Base-by-base conservation (phyloP, 2,329 filamentous ascomycete genomes). In the Aschersonia sp. region DNA sequence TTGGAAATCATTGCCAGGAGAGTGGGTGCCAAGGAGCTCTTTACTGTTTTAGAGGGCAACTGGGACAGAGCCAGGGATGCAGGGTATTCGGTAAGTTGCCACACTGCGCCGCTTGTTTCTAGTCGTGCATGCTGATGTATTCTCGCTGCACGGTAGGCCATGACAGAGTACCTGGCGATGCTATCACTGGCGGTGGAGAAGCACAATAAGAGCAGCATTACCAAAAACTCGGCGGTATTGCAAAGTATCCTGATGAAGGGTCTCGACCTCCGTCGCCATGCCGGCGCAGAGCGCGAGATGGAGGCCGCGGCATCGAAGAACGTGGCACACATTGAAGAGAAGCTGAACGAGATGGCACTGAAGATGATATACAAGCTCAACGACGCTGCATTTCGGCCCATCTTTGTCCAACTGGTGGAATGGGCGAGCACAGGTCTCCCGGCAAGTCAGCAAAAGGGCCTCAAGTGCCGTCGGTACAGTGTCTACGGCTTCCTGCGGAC, bases 301-400 rank as follows among this genome's bases (percentile, higher is more conserved):
- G 61, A 59, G 48, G 66, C 71, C 35, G 62, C 69, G 42, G 57
- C 52, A 37, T 58, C 70, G 12, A 65, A 73, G 11, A 67, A 75
- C 43, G 62, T 85, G 5, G 64, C 70, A 22, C 69, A 72, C 42
- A 69, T 87, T 10, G 87, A 94, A 60, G 67, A 69, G 2, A 69
- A 71, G 9, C 59, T 86, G 54, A 83, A 87, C 59, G 76, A 83
- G 8, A 79, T 84, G 10, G 78, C 82, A 0, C 76, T 98, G 50
- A 85, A 87, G 64, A 92, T 96, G 81, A 85, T 95, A 47, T 87
- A 94, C 70, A 97, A 97, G 71, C 77, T 98, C 52, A 97, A 96
- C 66, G 92, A 98, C 60, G 82, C 85, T 1, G 80, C 85, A 0
- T 98, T 98, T 78, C 77, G 89, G 10, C 94, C 92, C 1, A 80